Evolutionary conservation across 768 basidiomycete genomes (phyloP).

Genomic region (Termitomyces sp.): DNA sequence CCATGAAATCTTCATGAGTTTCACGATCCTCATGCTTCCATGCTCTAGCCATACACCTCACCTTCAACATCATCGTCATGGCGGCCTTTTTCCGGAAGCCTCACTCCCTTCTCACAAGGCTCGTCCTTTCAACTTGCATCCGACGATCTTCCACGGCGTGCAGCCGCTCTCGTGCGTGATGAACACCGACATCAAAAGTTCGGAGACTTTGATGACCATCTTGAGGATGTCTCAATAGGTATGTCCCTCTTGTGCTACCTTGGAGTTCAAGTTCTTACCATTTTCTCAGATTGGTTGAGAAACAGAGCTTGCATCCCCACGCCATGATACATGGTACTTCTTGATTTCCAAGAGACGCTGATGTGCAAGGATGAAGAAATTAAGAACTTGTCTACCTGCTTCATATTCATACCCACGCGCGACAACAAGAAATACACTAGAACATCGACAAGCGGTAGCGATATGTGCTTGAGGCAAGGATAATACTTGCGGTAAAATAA

Average conservation of each 20-base stretch:
- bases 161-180: slow-evolving; percentile 44
- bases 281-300: slow-evolving; percentile 35
- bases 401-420: not conserved
- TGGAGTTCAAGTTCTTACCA: slow-evolving; percentile 7
- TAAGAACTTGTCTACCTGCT: not conserved
- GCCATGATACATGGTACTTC: slow-evolving; percentile 8
- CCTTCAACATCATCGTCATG: slow-evolving; percentile 32
- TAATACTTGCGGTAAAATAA: not conserved
- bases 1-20: not conserved
- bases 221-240: slow-evolving; percentile 66
- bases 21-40: not conserved
- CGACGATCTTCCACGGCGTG: slow-evolving; percentile 37
- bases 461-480: too few species aligned
- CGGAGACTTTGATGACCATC: slow-evolving; percentile 79
- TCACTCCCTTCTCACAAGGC: slow-evolving; percentile 36
- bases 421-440: not conserved
- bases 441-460: not conserved
- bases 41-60: slow-evolving; percentile 45
- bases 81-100: slow-evolving; percentile 36
- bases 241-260: slow-evolving; percentile 6
- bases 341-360: not conserved
- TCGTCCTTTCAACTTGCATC: slow-evolving; percentile 44
- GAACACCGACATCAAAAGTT: slow-evolving; percentile 49
- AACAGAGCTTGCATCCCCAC: slow-evolving; percentile 30
- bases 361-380: not conserved